Conservation (phyloP, 345 rosid species). For the Pelargonium nanum region DNA sequence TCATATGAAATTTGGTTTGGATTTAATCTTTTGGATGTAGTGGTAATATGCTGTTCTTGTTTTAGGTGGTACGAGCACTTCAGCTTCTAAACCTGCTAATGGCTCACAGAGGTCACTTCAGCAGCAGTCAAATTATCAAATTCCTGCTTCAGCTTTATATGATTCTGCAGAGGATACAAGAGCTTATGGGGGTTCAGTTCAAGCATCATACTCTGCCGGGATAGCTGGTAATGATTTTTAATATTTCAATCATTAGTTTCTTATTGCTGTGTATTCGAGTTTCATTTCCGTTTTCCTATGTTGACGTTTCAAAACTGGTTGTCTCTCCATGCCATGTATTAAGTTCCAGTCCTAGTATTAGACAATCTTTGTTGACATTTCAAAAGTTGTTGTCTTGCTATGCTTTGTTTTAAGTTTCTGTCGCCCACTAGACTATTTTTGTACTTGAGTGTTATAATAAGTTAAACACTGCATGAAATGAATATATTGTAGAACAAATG, state of each 20-base stretch:
- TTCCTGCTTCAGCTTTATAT: constrained; percentile 9
- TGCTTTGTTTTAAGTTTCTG: no score
- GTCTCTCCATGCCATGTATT: no score
- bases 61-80: constrained; percentile 37
- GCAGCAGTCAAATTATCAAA: constrained; percentile 57
- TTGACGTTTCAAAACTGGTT: no score
- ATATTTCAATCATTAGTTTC: not conserved
- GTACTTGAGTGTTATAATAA: no score
- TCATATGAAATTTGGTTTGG: not conserved
- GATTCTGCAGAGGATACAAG: constrained; percentile 43
- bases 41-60: constrained; percentile 5
- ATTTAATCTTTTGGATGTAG: constrained; percentile 3
- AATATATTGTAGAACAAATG: not conserved
- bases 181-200: constrained; percentile 9
- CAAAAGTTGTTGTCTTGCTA: no score
- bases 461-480: no score
- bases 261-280: no score
- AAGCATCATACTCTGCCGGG: constrained; percentile 27
- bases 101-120: constrained; percentile 36
- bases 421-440: no score
- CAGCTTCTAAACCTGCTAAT: constrained; percentile 31
- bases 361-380: no score
- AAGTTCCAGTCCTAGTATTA: not conserved
- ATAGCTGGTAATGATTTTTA: constrained; percentile 26
- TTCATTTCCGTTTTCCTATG: not conserved